These are phyloP conservation scores for Crassisporium funariophilum DNA, from an alignment of 768 basidiomycete species.

Conservation along the genomic window DNA sequence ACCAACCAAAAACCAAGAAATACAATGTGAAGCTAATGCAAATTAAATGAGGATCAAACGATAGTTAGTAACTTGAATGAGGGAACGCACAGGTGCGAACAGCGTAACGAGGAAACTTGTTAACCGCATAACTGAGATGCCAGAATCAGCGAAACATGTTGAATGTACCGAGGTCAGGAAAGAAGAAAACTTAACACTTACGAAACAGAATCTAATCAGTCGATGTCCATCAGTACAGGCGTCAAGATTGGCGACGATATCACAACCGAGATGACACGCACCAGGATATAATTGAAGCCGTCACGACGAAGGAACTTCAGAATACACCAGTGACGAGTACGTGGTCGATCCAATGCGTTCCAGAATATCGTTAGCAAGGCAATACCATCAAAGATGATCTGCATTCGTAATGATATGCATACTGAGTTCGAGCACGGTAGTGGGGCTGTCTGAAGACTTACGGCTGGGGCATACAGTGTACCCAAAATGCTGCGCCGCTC, in stretches of 20 bases:
- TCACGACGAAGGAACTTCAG: constrained; percentile 5
- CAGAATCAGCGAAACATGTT: not conserved
- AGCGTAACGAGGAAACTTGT: constrained; percentile 10
- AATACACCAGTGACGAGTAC: not conserved
- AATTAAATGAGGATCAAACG: not conserved
- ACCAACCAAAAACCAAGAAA: too few species aligned
- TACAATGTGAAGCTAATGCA: not conserved
- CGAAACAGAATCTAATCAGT: constrained; percentile 5
- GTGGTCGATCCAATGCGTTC: constrained; percentile 10
- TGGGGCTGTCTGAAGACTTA: too few species aligned
- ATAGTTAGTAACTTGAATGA: too few species aligned
- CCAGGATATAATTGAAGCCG: constrained; percentile 11
- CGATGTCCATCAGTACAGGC: not conserved
- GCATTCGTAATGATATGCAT: not conserved
- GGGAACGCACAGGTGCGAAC: constrained; percentile 14
- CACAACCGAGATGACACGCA: constrained; percentile 3
- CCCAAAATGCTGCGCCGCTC: constrained; percentile 12
- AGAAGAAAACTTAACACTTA: constrained; percentile 4
- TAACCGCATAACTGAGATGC: constrained; percentile 14
- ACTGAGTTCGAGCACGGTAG: too few species aligned
- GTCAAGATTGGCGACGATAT: not conserved
- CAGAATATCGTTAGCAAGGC: constrained; percentile 10
- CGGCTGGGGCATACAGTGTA: constrained; percentile 13
- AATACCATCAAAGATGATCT: constrained; percentile 17
- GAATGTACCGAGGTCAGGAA: not conserved